phyloP scores from a whole-genome alignment of 2,329 filamentous ascomycete genomes.

The Lasiodiplodia hormozganensis region DNA sequence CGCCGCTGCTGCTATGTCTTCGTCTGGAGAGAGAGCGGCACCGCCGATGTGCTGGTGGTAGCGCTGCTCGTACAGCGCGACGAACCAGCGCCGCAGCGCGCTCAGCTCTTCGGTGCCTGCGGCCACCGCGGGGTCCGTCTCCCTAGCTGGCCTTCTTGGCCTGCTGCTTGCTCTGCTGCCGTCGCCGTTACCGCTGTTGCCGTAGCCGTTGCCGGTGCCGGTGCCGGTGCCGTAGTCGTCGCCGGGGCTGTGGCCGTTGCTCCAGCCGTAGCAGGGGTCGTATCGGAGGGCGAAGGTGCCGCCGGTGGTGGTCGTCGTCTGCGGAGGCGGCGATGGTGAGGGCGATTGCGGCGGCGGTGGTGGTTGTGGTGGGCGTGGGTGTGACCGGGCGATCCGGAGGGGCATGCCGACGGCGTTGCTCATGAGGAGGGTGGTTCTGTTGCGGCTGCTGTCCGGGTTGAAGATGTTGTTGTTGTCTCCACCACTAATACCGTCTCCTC shows the following conservation, averaged over 20 bases:
- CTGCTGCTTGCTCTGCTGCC: neutral
- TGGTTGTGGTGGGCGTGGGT: too few species aligned
- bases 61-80: neutral
- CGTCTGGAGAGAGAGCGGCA: neutral
- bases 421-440: neutral
- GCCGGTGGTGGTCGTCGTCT: too few species aligned
- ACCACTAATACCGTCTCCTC: neutral
- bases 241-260: neutral
- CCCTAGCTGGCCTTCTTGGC: rapidly evolving
- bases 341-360: neutral
- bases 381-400: neutral
- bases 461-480: neutral
- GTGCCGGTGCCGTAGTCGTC: too few species aligned
- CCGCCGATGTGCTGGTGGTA: neutral
- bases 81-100: neutral
- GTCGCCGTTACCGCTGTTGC: neutral
- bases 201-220: too few species aligned
- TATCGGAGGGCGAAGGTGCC: neutral
- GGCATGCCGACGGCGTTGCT: neutral
- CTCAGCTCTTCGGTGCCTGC: neutral
- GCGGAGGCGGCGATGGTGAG: too few species aligned
- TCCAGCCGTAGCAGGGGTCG: neutral
- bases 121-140: neutral
- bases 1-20: neutral
- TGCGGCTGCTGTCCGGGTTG: neutral